Evolutionary conservation across 768 basidiomycete species (phyloP), one percentile per base, ranked within the genome.

Genomic region (Russula vinacea): DNA sequence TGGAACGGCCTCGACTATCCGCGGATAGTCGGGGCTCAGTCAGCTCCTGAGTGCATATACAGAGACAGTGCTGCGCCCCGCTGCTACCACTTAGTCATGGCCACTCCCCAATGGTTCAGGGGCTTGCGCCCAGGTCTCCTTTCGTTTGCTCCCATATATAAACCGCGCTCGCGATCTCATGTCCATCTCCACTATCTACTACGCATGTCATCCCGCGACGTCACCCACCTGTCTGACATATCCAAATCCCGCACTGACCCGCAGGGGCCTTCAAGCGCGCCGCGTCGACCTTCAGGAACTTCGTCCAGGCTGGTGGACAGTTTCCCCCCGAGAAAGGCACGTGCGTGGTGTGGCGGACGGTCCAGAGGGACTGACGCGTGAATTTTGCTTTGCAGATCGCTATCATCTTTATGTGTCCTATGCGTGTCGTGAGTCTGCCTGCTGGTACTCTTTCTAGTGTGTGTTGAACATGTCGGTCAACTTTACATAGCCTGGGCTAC

Each of bases 391-490:
- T 58, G 56, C 51, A 93, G 93, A 86, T 65, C 87, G 95, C 51
- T 98, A 98, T 73, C 90, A 91, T 69, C 90, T 96, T 68, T 96
- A 92, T 70, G 90, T 97, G 62, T 90, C 89, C 5, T 85, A 86
- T 67, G 85, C 89, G 2, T 98, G 94, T 70, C 94, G 90, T 92
- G 67, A 73, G 88, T 72, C 32, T 24, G 40, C 42, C n/a, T n/a
- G 39, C 35, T 35, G 35, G 8, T 35, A 10, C 10, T 10, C 8
- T 10, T 8, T 35, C 8, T 35, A 7, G 35, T 7, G 3, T 7
- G 35, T 35, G 35, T 35, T 35, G 6, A 10, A 35, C 35, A 35
- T 17, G n/a, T 24, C 35, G 60, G 14, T 51, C n/a, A 19, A 42
- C 39, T 50, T 54, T 35, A n/a, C 6, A 35, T 35, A 91, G 89